phyloP scores from a whole-genome alignment of 306 rosid species.

The Alnus rubra region DNA sequence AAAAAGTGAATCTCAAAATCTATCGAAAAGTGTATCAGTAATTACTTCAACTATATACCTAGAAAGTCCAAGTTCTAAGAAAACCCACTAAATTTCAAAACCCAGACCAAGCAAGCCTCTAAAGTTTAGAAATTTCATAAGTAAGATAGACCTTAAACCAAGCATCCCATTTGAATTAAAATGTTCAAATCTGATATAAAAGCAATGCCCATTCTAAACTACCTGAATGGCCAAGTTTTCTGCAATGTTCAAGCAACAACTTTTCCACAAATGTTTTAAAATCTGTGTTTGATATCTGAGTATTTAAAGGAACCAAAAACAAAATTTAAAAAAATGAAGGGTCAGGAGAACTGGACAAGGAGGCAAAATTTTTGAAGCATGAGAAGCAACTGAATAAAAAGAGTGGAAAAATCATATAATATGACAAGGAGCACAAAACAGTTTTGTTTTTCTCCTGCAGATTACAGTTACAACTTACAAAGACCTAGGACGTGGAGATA shows the following conservation, averaged over 20 bases:
- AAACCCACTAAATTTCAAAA: constrained; percentile 22
- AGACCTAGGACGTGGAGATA: constrained; percentile 70
- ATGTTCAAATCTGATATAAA: constrained; percentile 21
- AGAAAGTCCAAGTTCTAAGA: constrained; percentile 7
- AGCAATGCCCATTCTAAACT: constrained; percentile 32
- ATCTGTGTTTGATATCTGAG: constrained; percentile 30
- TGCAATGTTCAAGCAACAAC: constrained; percentile 33
- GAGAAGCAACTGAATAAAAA: constrained; percentile 13
- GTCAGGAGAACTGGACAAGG: constrained; percentile 20
- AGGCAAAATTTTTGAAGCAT: constrained; percentile 29
- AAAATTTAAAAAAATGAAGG: constrained; percentile 20
- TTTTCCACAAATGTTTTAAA: constrained; percentile 26
- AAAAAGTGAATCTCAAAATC: constrained; percentile 5
- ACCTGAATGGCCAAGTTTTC: constrained; percentile 11
- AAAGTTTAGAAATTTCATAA: constrained; percentile 19
- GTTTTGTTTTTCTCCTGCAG: constrained; percentile 18
- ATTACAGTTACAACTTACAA: constrained; percentile 34
- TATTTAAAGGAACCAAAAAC: constrained; percentile 32
- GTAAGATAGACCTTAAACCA: constrained; percentile 25
- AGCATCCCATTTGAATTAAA: not conserved
- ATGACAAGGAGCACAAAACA: constrained; percentile 36
- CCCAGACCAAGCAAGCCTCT: constrained; percentile 5
- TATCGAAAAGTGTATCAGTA: constrained; percentile 17
- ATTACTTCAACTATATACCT: constrained; percentile 35
- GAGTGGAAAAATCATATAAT: not conserved